Percentiles rank a stretch among this genome's conserved stretches.
phyloP scores from a whole-genome alignment of 2,329 filamentous ascomycete species.

The Fusarium sp. region DNA sequence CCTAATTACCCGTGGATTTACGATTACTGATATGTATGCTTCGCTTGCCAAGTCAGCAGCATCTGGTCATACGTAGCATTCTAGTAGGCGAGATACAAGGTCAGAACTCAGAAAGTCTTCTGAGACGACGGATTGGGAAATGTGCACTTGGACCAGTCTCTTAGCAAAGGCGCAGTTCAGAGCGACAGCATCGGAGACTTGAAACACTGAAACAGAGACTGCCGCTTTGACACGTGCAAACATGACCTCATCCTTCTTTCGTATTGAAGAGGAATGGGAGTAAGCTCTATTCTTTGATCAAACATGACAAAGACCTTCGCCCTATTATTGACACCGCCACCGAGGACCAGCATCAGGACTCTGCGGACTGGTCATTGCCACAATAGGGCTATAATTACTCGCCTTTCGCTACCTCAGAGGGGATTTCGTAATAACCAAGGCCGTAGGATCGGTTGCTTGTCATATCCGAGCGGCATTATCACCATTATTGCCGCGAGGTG shows the following conservation, averaged over 20 bases:
- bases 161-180: neutral
- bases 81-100: neutral
- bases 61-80: neutral
- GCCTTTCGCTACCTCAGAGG: neutral
- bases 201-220: neutral
- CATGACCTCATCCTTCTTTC: conserved; percentile 13
- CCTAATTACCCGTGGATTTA: neutral
- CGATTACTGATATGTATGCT: neutral
- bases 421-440: neutral
- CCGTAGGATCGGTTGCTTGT: neutral
- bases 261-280: neutral
- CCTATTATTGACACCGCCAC: neutral
- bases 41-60: conserved; percentile 2
- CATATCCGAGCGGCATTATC: neutral
- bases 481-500: neutral
- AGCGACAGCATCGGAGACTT: neutral
- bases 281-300: neutral
- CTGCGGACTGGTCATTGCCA: conserved; percentile 12
- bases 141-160: neutral
- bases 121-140: neutral
- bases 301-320: conserved; percentile 7
- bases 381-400: neutral
- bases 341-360: neutral
- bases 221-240: neutral
- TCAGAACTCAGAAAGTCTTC: neutral